Base-by-base conservation (phyloP, 106 monocot species). In the Vanilla planifolia region DNA sequence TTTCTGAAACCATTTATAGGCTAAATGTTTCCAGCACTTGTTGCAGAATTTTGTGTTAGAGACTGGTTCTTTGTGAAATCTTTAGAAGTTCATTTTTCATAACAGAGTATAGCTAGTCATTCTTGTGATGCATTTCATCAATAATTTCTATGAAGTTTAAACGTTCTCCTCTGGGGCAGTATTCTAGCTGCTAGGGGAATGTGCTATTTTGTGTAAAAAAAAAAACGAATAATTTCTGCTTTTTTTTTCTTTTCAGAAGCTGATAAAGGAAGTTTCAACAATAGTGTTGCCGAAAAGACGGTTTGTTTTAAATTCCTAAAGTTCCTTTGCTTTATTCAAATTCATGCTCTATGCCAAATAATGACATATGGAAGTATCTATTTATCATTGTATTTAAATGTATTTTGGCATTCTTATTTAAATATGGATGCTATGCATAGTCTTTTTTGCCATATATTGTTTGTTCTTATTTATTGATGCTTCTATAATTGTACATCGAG, bases 231-330 rank as follows among this genome's bases (percentile, higher is more conserved):
- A 26, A 61, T 46, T 15, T 50, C n/a, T 17, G 11, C 11, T 68
- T 66, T 61, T 15, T 25, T 46, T 39, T 57, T 10, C 45, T 77
- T 77, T 59, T 69, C 81, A 96, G 95, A 90, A 67, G 81, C 76
- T 25, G 90, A 91, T 74, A 65, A 78, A 11, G 95, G 90, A 8
- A 65, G 90, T 43, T 96, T 96, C 73, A 96, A 96, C 81, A 96
- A 87, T 66, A 96, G 86, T 52, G 95, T 96, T 51, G 61, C 86
- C 28, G 90, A 77, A 72, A 84, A 96, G 4, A 81, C 84, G 95
- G 95, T 91, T 64, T 42, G 37, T 13, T 40, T 66, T 40, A 11
- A 22, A 24, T 9, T 53, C 4, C 39, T 34, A 36, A 14, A 41
- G 1, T 15, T 48, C 9, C 26, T 3, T 30, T 6, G 28, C 32